A percentile compares a stretch with the other conserved stretches of the same genome.
Evolutionary conservation across 164 flowering plant genomes (phyloP).

Genomic region (Dillenia turbinata): DNA sequence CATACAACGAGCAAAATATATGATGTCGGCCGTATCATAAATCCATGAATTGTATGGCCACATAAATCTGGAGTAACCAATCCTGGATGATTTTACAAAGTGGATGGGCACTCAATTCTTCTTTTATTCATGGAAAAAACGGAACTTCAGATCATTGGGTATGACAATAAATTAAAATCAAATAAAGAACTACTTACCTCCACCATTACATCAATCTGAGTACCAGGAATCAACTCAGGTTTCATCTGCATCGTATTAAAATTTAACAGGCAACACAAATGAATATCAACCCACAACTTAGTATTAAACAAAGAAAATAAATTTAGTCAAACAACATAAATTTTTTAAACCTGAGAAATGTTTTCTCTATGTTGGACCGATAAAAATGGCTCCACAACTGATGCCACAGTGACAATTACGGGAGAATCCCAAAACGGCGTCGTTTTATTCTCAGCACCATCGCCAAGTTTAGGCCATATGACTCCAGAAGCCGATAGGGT

Average conservation of each 20-base stretch:
- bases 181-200: slow-evolving; percentile 42
- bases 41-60: too few species aligned
- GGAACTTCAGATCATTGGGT: too few species aligned
- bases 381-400: slow-evolving; percentile 80
- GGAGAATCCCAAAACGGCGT: slow-evolving; percentile 5
- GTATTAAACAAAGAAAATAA: background rate
- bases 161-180: too few species aligned
- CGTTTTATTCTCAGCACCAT: background rate
- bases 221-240: slow-evolving; percentile 63
- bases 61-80: too few species aligned
- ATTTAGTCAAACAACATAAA: background rate
- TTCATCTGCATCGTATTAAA: slow-evolving; percentile 29
- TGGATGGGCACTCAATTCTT: too few species aligned
- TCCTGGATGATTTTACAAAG: too few species aligned
- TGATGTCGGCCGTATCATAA: too few species aligned
- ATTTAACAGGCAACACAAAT: slow-evolving; percentile 6
- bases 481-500: slow-evolving; percentile 88
- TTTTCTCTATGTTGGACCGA: slow-evolving; percentile 29
- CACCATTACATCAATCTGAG: slow-evolving; percentile 62
- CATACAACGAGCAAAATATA: too few species aligned
- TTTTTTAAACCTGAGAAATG: slow-evolving; percentile 33
- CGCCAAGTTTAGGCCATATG: slow-evolving; percentile 41
- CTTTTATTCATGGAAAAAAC: too few species aligned
- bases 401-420: slow-evolving; percentile 72
- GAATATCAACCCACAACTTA: background rate